A percentile compares a stretch with the other conserved stretches of the same genome.
phyloP scores from a whole-genome alignment of 139 green algal genomes.

The Micractinium sp. region DNA sequence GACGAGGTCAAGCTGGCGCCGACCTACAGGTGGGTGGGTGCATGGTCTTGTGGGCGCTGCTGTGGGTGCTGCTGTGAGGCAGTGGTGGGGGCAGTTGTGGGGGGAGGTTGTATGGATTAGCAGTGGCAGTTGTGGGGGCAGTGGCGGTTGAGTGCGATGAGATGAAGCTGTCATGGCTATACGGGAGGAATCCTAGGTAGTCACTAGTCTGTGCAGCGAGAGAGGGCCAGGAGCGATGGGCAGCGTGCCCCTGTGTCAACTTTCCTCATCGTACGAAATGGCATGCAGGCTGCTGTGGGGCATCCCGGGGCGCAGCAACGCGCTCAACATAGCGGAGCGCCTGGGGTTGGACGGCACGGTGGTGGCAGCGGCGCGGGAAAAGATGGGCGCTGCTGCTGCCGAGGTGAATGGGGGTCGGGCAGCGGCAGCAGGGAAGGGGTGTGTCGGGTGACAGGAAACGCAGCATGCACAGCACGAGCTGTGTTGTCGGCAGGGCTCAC shows the following conservation, averaged over 20 bases:
- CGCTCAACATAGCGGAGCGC: conserved; percentile 81
- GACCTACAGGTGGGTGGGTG: conserved; percentile 71
- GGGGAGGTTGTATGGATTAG: no score
- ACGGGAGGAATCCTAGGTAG: no score
- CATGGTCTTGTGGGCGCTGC: no score
- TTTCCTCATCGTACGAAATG: no score
- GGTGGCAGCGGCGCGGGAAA: conserved; percentile 65
- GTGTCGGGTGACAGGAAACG: background rate
- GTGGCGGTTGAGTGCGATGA: no score
- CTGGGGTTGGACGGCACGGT: conserved; percentile 74
- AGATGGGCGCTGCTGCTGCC: conserved; percentile 56
- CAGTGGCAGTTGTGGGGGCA: no score
- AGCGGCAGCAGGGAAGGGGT: background rate
- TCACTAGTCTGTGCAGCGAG: no score
- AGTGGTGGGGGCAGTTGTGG: background rate
- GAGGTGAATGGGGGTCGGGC: conserved; percentile 4
- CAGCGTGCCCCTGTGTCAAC: no score
- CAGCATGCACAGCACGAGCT: background rate
- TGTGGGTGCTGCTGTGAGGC: background rate
- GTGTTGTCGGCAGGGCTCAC: background rate
- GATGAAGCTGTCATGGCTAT: no score
- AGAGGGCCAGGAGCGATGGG: no score
- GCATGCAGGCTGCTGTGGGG: conserved; percentile 78
- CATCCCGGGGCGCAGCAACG: conserved; percentile 82
- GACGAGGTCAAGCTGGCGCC: conserved; percentile 78